A percentile compares a stretch with the other conserved stretches of the same genome.
These are phyloP conservation scores for Candida yuanshanica DNA, from an alignment of 805 yeast genomes.

Conservation along the genomic window DNA sequence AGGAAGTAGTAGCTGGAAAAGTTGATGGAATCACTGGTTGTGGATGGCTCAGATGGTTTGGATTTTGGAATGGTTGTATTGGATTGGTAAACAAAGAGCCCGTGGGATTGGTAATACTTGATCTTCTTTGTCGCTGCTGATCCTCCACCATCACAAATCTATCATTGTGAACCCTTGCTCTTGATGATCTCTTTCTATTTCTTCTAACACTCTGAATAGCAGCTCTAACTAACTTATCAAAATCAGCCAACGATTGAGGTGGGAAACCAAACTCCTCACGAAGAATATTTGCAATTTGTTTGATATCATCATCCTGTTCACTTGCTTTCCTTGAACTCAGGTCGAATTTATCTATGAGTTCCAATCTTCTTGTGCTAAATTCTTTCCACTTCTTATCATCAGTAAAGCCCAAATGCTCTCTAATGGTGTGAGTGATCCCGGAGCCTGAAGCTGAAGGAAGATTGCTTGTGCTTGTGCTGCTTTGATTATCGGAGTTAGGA, in stretches of 20 bases:
- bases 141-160: conserved; percentile 17
- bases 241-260: conserved; percentile 54
- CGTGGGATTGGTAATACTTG: background rate
- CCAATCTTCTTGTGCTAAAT: conserved; percentile 85
- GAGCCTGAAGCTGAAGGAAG: conserved; percentile 8
- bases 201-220: conserved; percentile 92
- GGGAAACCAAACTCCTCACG: conserved; percentile 75
- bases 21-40: background rate
- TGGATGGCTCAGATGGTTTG: background rate
- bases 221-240: conserved; percentile 85
- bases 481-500: background rate
- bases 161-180: conserved; percentile 18
- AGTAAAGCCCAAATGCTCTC: conserved; percentile 57
- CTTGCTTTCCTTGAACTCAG: conserved; percentile 70
- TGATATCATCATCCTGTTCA: conserved; percentile 84
- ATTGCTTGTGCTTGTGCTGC: conserved; percentile 9
- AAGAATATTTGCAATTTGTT: conserved; percentile 69
- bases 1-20: background rate
- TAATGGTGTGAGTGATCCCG: conserved; percentile 38
- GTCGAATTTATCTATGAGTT: conserved; percentile 72
- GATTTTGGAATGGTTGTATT: background rate
- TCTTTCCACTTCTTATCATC: conserved; percentile 86
- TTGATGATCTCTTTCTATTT: conserved; percentile 62
- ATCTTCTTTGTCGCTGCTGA: background rate
- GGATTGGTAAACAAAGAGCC: conserved; percentile 1